These are phyloP conservation scores for Colletotrichum theobromicola DNA, from an alignment of 2,329 filamentous ascomycete genomes.

Conservation along the genomic window DNA sequence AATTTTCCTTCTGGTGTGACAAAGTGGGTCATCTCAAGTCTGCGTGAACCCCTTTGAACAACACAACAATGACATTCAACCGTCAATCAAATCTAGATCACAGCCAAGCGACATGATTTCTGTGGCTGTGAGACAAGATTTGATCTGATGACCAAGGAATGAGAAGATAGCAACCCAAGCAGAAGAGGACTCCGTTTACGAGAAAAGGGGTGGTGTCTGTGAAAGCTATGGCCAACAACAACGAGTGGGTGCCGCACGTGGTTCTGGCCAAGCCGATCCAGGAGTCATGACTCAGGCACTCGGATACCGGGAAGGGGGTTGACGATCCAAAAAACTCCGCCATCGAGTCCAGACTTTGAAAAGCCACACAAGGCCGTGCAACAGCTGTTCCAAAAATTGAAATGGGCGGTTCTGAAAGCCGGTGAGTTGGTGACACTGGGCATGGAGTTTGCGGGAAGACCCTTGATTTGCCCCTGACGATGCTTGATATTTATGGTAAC, in stretches of 20 bases:
- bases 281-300: background rate
- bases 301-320: background rate
- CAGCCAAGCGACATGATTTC: background rate
- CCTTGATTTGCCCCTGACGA: slow-evolving; percentile 3
- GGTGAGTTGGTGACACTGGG: background rate
- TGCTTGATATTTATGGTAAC: slow-evolving; percentile 4
- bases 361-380: background rate
- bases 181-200: background rate
- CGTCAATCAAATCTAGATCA: background rate
- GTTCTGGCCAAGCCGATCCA: background rate
- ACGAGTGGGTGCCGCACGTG: background rate
- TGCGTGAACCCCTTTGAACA: background rate
- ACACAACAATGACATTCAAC: background rate
- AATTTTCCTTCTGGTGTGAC: background rate
- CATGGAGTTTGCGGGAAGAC: background rate
- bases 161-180: background rate
- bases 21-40: background rate
- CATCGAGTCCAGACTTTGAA: background rate
- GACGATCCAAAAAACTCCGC: background rate
- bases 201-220: background rate
- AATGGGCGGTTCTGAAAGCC: background rate
- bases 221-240: background rate
- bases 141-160: background rate
- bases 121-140: background rate
- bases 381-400: background rate